Evolutionary conservation across 305 asterid genomes (phyloP), one percentile per base, ranked within the genome.

Genomic region (Rubia balearica): DNA sequence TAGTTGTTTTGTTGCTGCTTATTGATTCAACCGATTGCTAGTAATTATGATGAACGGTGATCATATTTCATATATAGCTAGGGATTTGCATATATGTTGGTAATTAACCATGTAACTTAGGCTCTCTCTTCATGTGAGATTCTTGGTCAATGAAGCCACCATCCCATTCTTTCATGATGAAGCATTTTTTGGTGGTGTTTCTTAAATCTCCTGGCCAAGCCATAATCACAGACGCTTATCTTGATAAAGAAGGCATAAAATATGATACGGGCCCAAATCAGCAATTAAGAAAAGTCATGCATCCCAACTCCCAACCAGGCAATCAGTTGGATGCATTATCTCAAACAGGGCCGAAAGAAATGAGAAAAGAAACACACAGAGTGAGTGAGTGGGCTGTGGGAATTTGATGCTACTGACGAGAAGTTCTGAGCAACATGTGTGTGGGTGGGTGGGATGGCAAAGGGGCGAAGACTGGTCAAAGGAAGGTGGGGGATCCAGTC

Each of bases 381-480:
- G 22, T 16, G 59, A 17, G 60, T 46, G 59, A 51, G 59, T 51
- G 62, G 62, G 62, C 14, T 36, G 7, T 38, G 61, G 72, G 77
- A 27, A 53, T 41, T 72, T 22, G 68, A 73, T 38, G 76, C 56
- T 12, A 27, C 63, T 71, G 69, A 53, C 24, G 55, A 69, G 73
- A 63, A 27, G 65, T 64, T 72, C 73, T 45, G 77, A 68, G 73
- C 73, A 75, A 74, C 71, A 74, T 80, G 76, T 81, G 78, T 71
- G 77, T 61, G 81, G 65, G 75, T 75, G 67, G 74, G 75, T 75
- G 67, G 74, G 65, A 64, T 36, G 9, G 59, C 65, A n/a, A 77
- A 59, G 61, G 11, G 71, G 60, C 65, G 70, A 78, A 73, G 81
- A 81, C 78, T 73, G 77, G 82, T 81, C 82, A 81, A 78, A 75